Evolutionary conservation across 208 protist genomes (phyloP), one percentile per base, ranked within the genome.

Genomic region (Leishmania gerbilli): DNA sequence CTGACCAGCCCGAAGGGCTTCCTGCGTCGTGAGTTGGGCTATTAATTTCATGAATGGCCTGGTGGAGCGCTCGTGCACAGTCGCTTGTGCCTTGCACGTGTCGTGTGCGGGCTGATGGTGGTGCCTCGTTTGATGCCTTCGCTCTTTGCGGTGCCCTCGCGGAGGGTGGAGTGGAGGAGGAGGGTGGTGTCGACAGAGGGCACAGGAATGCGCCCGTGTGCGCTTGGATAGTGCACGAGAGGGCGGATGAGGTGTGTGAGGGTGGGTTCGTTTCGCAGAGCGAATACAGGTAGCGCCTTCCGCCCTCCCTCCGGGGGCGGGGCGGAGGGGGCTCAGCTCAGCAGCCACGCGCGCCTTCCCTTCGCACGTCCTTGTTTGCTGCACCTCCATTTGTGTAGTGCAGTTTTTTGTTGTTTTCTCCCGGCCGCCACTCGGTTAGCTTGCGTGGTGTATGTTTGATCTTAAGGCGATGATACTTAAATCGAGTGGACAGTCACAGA

Each of bases 1-100:
- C 86, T 97, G 51, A 96, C 93, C 62, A 96, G 92, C 74, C 95
- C 95, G 27, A 97, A 96, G 79, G 90, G 91, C 47, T 97, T 97
- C 84, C 84, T 95, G 65, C 87, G 91, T 49, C 86, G 93, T 7
- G 93, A 95, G 62, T 75, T 97, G 9, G 91, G 93, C n/a, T 97
- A 97, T 74, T 97, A 96, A 85, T 31, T 42, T 21, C 13, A 69
- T 3, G 42, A 53, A 47, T 27, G 34, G 69, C 45, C 1, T 31
- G 27, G 42, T 2, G 21, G 69, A 4, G 37, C 45, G 27, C 69
- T 31, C 27, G 55, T 55, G 19, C 21, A 17, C 15, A 7, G 37
- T 53, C 27, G 24, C 7, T 74, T 17, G 15, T 4, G 69, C 42
- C n/a, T 1, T 37, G 13, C 45, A 51, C 42, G 8, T 37, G 11